Conservation (phyloP, 495 filamentous ascomycete genomes). For the Penicillium chermesinum region DNA sequence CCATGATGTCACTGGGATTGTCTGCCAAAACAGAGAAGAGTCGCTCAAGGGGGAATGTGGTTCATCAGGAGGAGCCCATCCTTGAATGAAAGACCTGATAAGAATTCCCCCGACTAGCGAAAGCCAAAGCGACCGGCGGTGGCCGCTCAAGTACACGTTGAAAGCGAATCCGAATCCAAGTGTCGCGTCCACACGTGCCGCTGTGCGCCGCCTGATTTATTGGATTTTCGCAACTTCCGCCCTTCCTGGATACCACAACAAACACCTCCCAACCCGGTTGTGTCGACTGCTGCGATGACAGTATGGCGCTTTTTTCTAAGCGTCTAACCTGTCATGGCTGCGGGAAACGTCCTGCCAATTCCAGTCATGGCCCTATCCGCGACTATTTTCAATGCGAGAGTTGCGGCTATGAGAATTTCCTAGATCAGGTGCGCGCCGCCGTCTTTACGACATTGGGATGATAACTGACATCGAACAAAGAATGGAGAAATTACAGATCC, state of each 20-base stretch:
- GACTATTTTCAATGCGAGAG: slow-evolving; percentile 65
- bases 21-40: too few relatives aligned
- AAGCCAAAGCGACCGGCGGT: neutral
- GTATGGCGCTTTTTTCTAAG: slow-evolving; percentile 46
- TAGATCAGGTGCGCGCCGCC: slow-evolving; percentile 54
- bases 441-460: slow-evolving; percentile 1
- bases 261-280: neutral
- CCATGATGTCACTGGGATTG: slow-evolving; percentile 26
- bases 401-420: slow-evolving; percentile 78
- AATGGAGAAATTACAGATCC: slow-evolving; percentile 84
- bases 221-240: slow-evolving; percentile 2
- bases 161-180: neutral
- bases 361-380: slow-evolving; percentile 45
- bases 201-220: slow-evolving; percentile 25
- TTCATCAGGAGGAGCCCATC: too few relatives aligned
- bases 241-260: neutral
- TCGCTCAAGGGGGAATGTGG: too few relatives aligned
- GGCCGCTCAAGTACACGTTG: neutral
- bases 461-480: slow-evolving; percentile 17
- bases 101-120: too few relatives aligned
- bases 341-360: slow-evolving; percentile 53
- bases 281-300: slow-evolving; percentile 25
- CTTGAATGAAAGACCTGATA: neutral
- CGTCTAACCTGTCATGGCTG: slow-evolving; percentile 75
- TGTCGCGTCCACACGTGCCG: slow-evolving; percentile 22